Evolutionary conservation across 176 grass and related monocot genomes (phyloP).

Genomic region (Eremochloa ophiuroides): DNA sequence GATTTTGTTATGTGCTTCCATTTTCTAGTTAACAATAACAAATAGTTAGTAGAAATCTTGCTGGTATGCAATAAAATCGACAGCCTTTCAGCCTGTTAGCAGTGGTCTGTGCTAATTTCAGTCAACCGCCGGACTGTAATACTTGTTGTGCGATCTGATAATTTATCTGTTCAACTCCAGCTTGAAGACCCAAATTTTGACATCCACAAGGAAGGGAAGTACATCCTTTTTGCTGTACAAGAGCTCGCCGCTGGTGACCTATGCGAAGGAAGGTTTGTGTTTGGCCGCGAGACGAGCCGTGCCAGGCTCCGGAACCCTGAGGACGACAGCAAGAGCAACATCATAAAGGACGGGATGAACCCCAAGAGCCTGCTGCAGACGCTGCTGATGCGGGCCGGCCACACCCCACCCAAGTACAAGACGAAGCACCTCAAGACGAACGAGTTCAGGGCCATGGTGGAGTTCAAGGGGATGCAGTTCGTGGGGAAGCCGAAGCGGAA

Average conservation of each 20-base stretch:
- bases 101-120: background rate
- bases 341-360: conserved; percentile 67
- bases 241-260: conserved; percentile 87
- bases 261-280: conserved; percentile 94
- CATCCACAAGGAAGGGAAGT: conserved; percentile 93
- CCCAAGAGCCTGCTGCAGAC: conserved; percentile 90
- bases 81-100: background rate
- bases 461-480: conserved; percentile 98
- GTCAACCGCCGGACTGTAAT: background rate
- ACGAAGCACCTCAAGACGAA: conserved; percentile 93
- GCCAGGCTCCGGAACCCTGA: conserved; percentile 21
- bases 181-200: conserved; percentile 73
- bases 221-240: conserved; percentile 76
- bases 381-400: conserved; percentile 85
- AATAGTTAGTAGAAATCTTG: background rate
- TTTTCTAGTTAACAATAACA: background rate
- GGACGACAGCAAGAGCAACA: conserved; percentile 47
- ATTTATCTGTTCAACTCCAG: conserved; percentile 32
- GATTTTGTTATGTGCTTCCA: background rate
- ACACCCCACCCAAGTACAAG: conserved; percentile 93
- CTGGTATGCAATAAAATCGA: background rate
- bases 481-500: conserved; percentile 90
- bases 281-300: conserved; percentile 65
- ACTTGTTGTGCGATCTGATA: conserved; percentile 1
- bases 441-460: conserved; percentile 88